Evolutionary conservation across 306 rosid genomes (phyloP).

Genomic region (Neltuma alba): DNA sequence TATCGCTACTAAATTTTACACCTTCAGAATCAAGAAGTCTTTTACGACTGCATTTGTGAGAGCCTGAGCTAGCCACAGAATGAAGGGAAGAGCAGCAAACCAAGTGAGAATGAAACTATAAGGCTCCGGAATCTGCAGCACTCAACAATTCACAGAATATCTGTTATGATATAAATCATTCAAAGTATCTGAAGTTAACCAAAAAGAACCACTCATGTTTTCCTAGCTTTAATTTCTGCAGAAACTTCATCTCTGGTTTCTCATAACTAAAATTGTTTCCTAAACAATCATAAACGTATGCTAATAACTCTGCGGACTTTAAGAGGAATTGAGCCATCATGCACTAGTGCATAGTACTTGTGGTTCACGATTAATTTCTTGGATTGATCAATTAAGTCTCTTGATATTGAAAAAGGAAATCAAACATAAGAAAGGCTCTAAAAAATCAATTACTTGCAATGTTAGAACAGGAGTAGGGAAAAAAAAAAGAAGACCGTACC

Average conservation of each 20-base stretch:
- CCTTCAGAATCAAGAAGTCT: conserved; percentile 90
- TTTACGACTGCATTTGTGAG: conserved; percentile 75
- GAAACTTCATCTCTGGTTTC: not conserved
- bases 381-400: not conserved
- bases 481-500: conserved; percentile 44
- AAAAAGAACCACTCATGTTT: conserved; percentile 18
- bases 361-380: not conserved
- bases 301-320: not conserved
- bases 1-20: conserved; percentile 28
- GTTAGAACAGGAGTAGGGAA: conserved; percentile 6
- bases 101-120: conserved; percentile 93
- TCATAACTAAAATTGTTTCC: conserved; percentile 9
- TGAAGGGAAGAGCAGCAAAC: conserved; percentile 94
- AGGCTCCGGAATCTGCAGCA: conserved; percentile 96
- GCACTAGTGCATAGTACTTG: not conserved
- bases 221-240: conserved; percentile 7
- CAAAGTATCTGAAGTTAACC: too few relatives aligned
- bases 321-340: not conserved
- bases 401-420: conserved; percentile 16
- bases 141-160: conserved; percentile 34
- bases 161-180: too few relatives aligned
- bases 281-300: too few relatives aligned
- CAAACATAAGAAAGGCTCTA: conserved; percentile 1
- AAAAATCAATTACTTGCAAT: conserved; percentile 17
- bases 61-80: conserved; percentile 74